phyloP scores from a whole-genome alignment of 169 alveolate genomes.

The Cryptosporidium parvum region DNA sequence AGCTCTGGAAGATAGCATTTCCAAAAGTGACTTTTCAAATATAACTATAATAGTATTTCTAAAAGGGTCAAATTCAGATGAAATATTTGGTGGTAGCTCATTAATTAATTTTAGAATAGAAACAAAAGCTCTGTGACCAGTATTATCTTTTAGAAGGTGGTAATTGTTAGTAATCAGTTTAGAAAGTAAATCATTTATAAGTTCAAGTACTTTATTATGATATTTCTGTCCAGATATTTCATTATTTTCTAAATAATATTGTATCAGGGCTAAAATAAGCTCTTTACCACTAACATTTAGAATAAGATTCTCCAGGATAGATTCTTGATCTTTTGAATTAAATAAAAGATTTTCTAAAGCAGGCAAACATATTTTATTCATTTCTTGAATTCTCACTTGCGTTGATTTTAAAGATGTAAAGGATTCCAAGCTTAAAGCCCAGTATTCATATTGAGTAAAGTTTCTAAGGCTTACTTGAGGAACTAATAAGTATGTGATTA shows the following conservation, averaged over 20 bases:
- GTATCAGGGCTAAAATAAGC: conserved; percentile 13
- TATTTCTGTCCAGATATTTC: not conserved
- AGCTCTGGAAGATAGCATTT: conserved; percentile 61
- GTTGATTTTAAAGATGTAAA: conserved; percentile 29
- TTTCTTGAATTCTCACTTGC: conserved; percentile 29
- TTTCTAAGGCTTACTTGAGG: not conserved
- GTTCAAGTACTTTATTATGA: conserved; percentile 11
- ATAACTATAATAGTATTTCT: conserved; percentile 12
- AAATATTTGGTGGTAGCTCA: conserved; percentile 14
- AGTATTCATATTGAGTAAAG: conserved; percentile 59
- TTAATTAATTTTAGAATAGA: conserved; percentile 32
- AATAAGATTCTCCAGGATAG: conserved; percentile 21
- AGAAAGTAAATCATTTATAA: not conserved
- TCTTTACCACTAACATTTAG: conserved; percentile 23
- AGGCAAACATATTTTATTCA: conserved; percentile 22
- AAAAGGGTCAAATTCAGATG: conserved; percentile 43
- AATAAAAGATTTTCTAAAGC: conserved; percentile 36
- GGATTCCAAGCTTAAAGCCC: conserved; percentile 49
- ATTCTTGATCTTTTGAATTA: not conserved
- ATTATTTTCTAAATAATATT: not conserved
- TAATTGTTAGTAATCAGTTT: not conserved
- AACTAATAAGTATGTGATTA: conserved; percentile 17
- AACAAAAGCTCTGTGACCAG: conserved; percentile 66
- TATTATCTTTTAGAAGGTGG: conserved; percentile 31
- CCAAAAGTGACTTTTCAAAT: conserved; percentile 23